Conservation (phyloP, 495 filamentous ascomycete genomes). For the Astrocystis sublimbata region DNA sequence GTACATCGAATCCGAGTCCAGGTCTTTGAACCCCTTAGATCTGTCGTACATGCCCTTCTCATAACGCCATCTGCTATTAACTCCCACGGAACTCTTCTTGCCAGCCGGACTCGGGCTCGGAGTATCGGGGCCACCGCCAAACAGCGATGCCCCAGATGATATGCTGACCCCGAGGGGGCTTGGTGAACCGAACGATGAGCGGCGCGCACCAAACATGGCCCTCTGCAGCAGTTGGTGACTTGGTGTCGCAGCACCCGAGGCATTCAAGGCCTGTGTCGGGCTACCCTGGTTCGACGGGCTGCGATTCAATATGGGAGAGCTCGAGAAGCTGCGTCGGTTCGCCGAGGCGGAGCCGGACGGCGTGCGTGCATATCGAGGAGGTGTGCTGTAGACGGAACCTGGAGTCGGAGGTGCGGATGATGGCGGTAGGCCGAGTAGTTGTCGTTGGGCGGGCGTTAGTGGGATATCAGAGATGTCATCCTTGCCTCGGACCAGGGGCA, state of each 20-base stretch:
- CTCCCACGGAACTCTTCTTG: slow-evolving; percentile 66
- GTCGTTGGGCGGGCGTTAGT: slow-evolving; percentile 84
- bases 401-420: slow-evolving; percentile 66
- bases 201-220: slow-evolving; percentile 57
- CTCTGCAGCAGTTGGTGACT: slow-evolving; percentile 72
- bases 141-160: slow-evolving; percentile 50
- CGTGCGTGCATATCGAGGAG: slow-evolving; percentile 81
- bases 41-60: slow-evolving; percentile 55
- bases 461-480: slow-evolving; percentile 88
- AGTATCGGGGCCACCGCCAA: slow-evolving; percentile 38
- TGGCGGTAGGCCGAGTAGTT: slow-evolving; percentile 78
- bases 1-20: slow-evolving; percentile 41
- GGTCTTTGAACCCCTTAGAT: slow-evolving; percentile 39
- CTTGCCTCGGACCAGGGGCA: slow-evolving; percentile 66
- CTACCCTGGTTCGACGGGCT: slow-evolving; percentile 37
- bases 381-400: slow-evolving; percentile 69
- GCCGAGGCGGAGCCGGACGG: slow-evolving; percentile 56
- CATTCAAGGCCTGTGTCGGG: slow-evolving; percentile 23
- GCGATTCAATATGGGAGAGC: slow-evolving; percentile 49
- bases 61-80: slow-evolving; percentile 93
- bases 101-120: slow-evolving; percentile 67
- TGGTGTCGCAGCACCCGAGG: slow-evolving; percentile 29
- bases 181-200: slow-evolving; percentile 64
- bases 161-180: slow-evolving; percentile 47
- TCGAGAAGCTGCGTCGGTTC: slow-evolving; percentile 53